Evolutionary conservation across 345 rosid genomes (phyloP).

Genomic region (Alliaria petiolata): DNA sequence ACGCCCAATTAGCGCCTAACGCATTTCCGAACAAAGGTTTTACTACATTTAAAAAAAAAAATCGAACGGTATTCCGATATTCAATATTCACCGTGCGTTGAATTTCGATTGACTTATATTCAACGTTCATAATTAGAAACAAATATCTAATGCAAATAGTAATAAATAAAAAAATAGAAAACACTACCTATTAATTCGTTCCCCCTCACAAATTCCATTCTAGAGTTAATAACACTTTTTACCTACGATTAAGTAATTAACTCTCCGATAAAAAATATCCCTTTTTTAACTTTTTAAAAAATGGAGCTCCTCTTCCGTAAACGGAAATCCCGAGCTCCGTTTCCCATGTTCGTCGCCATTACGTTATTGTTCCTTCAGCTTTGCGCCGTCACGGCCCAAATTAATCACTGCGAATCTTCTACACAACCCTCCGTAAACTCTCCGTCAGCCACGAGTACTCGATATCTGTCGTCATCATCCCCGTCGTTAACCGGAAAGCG

Average conservation of each 20-base stretch:
- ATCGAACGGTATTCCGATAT: conserved; percentile 13
- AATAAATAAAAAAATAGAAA: conserved; percentile 12
- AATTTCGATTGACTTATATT: conserved; percentile 5
- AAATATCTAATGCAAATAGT: no score
- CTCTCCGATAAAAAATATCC: not conserved
- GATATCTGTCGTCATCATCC: conserved; percentile 7
- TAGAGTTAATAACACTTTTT: conserved; percentile 19
- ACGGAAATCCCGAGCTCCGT: conserved; percentile 16
- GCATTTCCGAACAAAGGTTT: no score
- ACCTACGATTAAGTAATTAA: conserved; percentile 7
- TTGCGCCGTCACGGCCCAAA: conserved; percentile 13
- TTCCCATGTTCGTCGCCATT: conserved; percentile 2
- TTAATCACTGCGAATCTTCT: not conserved
- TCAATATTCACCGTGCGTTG: conserved; percentile 15
- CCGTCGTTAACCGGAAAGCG: not conserved
- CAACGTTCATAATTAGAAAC: conserved; percentile 21
- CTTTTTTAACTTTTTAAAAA: not conserved
- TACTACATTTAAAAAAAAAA: no score
- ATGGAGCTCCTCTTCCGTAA: conserved; percentile 26
- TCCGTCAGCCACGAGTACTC: not conserved
- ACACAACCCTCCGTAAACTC: conserved; percentile 14
- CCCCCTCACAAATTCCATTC: not conserved
- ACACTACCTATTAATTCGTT: conserved; percentile 20
- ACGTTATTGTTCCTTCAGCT: conserved; percentile 14
- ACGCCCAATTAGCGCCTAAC: no score